These are phyloP conservation scores for Kwoniella europaea DNA, from an alignment of 768 basidiomycete genomes.

Conservation along the genomic window DNA sequence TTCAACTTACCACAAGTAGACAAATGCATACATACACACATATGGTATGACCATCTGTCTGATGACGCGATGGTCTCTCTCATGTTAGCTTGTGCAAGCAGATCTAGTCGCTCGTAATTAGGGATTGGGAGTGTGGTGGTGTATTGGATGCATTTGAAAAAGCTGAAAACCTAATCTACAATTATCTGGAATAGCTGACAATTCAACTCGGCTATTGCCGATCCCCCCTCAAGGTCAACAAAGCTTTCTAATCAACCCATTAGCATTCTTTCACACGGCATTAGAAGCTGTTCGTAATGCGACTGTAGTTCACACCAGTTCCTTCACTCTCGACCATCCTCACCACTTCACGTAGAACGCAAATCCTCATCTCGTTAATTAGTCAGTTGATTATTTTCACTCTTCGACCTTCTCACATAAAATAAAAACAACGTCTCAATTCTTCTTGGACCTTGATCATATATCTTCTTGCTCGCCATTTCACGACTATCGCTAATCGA, in stretches of 20 bases:
- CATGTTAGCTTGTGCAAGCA: background rate
- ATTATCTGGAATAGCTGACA: background rate
- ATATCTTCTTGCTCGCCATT: background rate
- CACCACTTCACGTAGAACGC: constrained; percentile 7
- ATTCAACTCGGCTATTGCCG: background rate
- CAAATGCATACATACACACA: too few relatives aligned
- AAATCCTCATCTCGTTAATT: constrained; percentile 10
- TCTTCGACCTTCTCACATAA: background rate
- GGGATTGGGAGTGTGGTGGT: background rate
- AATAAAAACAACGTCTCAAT: background rate
- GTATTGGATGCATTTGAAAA: background rate
- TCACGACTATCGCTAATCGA: background rate
- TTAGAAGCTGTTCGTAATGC: background rate
- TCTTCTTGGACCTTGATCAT: background rate
- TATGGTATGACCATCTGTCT: background rate
- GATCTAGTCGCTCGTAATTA: background rate
- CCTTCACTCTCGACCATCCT: background rate
- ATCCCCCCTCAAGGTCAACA: background rate
- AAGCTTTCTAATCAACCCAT: background rate
- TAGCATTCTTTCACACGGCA: background rate
- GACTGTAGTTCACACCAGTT: background rate
- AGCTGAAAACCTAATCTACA: background rate
- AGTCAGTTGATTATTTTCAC: background rate
- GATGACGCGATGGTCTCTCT: background rate
- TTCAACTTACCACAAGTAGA: background rate